These are phyloP conservation scores for Hemisphaericaspora lyxosophila DNA, from an alignment of 1,139 yeast genomes.

Conservation along the genomic window DNA sequence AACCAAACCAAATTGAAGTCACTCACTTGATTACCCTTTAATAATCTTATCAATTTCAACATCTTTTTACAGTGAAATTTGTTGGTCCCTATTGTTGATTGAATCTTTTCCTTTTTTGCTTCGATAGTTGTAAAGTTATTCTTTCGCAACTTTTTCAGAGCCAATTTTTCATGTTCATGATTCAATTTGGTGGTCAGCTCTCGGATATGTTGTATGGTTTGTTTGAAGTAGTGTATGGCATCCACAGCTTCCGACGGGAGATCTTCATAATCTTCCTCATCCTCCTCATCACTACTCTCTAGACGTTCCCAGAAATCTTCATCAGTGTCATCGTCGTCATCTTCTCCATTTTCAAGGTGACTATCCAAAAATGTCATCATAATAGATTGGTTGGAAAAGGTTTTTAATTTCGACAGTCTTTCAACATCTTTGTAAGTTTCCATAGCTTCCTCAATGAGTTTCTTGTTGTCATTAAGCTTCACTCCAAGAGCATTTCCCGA, in stretches of 20 bases:
- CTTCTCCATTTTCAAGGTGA: conserved; percentile 17
- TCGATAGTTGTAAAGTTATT: conserved; percentile 39
- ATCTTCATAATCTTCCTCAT: conserved; percentile 18
- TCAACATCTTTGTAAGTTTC: conserved; percentile 50
- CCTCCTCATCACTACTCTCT: conserved; percentile 13
- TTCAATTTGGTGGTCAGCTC: conserved; percentile 38
- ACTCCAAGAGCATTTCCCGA: conserved; percentile 22
- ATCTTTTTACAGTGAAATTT: conserved; percentile 43
- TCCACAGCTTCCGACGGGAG: conserved; percentile 39
- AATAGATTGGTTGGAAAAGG: conserved; percentile 48
- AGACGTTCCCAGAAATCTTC: conserved; percentile 11
- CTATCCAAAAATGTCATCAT: conserved; percentile 45
- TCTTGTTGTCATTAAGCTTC: conserved; percentile 43
- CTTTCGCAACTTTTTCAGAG: conserved; percentile 42
- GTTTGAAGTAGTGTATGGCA: conserved; percentile 32
- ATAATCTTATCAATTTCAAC: conserved; percentile 30
- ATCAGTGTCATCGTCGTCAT: conserved; percentile 15
- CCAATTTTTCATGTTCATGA: conserved; percentile 38
- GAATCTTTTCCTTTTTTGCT: conserved; percentile 45
- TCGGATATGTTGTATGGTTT: conserved; percentile 29
- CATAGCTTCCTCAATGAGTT: conserved; percentile 50
- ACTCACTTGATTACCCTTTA: conserved; percentile 31
- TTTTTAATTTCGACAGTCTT: conserved; percentile 44
- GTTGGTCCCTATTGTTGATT: conserved; percentile 32
- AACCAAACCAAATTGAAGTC: conserved; percentile 36